Base-by-base conservation (phyloP, 768 basidiomycete species). In the Tubosaeta sp. region DNA sequence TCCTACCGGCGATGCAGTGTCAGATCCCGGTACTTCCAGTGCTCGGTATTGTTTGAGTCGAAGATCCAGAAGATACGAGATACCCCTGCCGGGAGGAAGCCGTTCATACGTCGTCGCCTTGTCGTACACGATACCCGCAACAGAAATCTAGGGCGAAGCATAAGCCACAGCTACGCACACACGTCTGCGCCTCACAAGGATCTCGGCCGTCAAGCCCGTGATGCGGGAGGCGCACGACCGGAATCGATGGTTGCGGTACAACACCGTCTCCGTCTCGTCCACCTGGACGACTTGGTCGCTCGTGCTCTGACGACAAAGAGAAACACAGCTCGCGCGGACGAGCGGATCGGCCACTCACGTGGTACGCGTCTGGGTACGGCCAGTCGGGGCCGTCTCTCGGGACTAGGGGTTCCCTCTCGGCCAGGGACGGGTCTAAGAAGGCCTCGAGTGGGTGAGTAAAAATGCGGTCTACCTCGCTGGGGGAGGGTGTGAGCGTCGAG, bases 191-290 rank as follows among this genome's bases (percentile, higher is more conserved):
- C 85, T 53, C 57, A 91, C 90, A 47, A 95, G 71, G 13, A 95
- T 88, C 57, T 91, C 87, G 2, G 88, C 76, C 1, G 91, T 94
- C 3, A 95, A 67, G 1, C 92, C 92, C 65, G 91, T 91, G 52
- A 95, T 77, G 0, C 91, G 84, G 16, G 91, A 91, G 1, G 85
- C 85, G 0, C 75, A 76, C 3, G 86, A 84, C 33, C 89, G 79
- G 60, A 95, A 86, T 8, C 92, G 84, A 63, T 95, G 90, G 82
- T 91, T 85, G 16, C 93, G 81, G 59, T 93, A 94, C 0, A 70
- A 58, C 9, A 75, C 73, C 34, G 76, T 71, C 32, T 74, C 76
- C 9, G 84, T 67, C 69, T 79, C 75, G 2, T 73, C 63, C 1
- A 80, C 65, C 33, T 66, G 53, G 9, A 74, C 65, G 0, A 39